Percentiles rank a stretch among this genome's conserved stretches.
These are phyloP conservation scores for Globisporangium okanoganense DNA, from an alignment of 352 stramenopile species.

Conservation along the genomic window DNA sequence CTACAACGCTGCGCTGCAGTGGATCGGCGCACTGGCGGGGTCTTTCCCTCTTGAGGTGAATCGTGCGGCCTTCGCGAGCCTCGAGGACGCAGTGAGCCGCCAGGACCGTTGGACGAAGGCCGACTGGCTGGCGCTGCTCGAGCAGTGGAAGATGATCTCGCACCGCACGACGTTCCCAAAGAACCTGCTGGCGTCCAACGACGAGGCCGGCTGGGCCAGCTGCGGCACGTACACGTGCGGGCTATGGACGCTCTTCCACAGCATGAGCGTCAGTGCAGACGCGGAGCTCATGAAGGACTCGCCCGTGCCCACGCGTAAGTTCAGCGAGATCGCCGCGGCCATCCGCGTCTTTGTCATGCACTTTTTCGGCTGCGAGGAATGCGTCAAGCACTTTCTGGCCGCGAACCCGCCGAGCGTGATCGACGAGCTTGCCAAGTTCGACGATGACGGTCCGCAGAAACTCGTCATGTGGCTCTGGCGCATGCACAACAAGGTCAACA, in stretches of 20 bases:
- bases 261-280: slow-evolving; percentile 45
- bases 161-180: slow-evolving; percentile 49
- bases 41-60: slow-evolving; percentile 73
- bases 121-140: slow-evolving; percentile 60
- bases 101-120: slow-evolving; percentile 42
- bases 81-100: slow-evolving; percentile 35
- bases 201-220: slow-evolving; percentile 41
- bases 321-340: slow-evolving; percentile 47
- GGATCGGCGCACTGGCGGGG: slow-evolving; percentile 51
- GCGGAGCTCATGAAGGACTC: slow-evolving; percentile 16
- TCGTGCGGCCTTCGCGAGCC: slow-evolving; percentile 35
- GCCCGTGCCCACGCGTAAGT: slow-evolving; percentile 32
- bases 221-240: slow-evolving; percentile 82
- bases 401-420: slow-evolving; percentile 65
- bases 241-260: slow-evolving; percentile 83
- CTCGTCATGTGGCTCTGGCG: slow-evolving; percentile 74
- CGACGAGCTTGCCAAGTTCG: slow-evolving; percentile 27
- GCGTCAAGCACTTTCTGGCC: slow-evolving; percentile 63
- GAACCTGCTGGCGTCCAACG: slow-evolving; percentile 52
- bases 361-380: slow-evolving; percentile 85
- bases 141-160: slow-evolving; percentile 50
- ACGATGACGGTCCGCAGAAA: slow-evolving; percentile 34
- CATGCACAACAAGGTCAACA: slow-evolving; percentile 86
- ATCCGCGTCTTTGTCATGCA: slow-evolving; percentile 74
- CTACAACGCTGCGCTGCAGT: slow-evolving; percentile 59